phyloP scores from a whole-genome alignment of 2,329 filamentous ascomycete species.

The Colletotrichum sp. region DNA sequence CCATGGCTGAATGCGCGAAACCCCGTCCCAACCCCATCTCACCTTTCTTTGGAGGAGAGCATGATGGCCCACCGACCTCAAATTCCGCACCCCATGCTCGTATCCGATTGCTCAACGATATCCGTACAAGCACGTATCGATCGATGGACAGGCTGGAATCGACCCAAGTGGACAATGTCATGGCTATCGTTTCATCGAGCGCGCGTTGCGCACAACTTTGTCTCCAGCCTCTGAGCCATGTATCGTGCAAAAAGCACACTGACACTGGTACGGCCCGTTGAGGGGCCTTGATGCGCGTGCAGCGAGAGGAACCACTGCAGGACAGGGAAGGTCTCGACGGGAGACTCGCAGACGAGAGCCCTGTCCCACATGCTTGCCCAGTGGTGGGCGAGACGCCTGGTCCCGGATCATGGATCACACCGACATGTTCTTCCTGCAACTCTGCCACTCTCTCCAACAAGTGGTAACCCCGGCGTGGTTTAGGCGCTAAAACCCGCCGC shows the following conservation, averaged over 20 bases:
- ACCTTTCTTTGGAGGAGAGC: not conserved
- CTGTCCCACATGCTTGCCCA: not conserved
- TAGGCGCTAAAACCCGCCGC: slow-evolving; percentile 1
- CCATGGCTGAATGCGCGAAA: not conserved
- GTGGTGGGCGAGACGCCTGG: slow-evolving; percentile 9
- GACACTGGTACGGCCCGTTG: not conserved
- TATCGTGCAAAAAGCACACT: not conserved
- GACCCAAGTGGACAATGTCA: not conserved
- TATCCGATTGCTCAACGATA: not conserved
- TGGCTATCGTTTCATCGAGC: not conserved
- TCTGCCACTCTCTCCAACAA: not conserved
- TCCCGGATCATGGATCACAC: not conserved
- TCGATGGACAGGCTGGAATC: not conserved
- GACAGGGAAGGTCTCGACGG: not conserved
- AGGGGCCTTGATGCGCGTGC: not conserved
- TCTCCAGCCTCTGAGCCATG: not conserved
- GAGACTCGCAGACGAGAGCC: not conserved
- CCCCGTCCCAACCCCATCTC: not conserved
- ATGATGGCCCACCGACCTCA: not conserved
- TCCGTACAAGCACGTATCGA: not conserved
- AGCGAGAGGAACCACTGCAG: not conserved
- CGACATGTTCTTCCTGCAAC: not conserved
- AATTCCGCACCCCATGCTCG: not conserved
- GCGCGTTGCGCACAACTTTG: not conserved
- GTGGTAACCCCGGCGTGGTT: not conserved